phyloP scores from a whole-genome alignment of 441 rosid species.

The Sinapis alba region DNA sequence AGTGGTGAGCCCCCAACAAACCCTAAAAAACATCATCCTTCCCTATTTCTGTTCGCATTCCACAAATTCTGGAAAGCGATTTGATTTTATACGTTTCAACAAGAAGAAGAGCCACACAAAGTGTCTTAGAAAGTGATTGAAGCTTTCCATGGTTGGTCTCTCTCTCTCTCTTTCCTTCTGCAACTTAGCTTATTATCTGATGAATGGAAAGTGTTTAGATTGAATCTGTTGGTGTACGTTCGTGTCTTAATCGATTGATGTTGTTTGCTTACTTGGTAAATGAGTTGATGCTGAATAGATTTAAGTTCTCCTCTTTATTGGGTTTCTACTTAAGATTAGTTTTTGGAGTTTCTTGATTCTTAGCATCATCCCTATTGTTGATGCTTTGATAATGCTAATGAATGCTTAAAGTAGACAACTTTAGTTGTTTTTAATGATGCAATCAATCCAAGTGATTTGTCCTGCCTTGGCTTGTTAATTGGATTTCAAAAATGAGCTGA shows the following conservation, averaged over 20 bases:
- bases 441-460: slow-evolving; percentile 11
- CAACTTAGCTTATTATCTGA: neutral
- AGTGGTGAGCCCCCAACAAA: slow-evolving; percentile 13
- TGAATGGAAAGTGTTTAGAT: neutral
- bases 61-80: neutral
- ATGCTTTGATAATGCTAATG: neutral
- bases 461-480: slow-evolving; percentile 1
- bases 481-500: neutral
- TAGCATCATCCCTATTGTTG: neutral
- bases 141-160: slow-evolving; percentile 29
- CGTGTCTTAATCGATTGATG: slow-evolving; percentile 1
- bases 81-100: slow-evolving; percentile 7
- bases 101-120: slow-evolving; percentile 27
- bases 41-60: neutral
- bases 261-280: slow-evolving; percentile 18
- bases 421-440: no score
- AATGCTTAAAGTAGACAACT: neutral
- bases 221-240: slow-evolving; percentile 1
- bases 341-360: neutral
- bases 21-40: slow-evolving; percentile 17
- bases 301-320: neutral
- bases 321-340: no score
- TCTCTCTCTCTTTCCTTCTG: neutral
- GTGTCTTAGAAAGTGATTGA: neutral
- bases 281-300: slow-evolving; percentile 5